phyloP scores from a whole-genome alignment of 2,329 filamentous ascomycete genomes.

The Trichophyton schoenleinii region DNA sequence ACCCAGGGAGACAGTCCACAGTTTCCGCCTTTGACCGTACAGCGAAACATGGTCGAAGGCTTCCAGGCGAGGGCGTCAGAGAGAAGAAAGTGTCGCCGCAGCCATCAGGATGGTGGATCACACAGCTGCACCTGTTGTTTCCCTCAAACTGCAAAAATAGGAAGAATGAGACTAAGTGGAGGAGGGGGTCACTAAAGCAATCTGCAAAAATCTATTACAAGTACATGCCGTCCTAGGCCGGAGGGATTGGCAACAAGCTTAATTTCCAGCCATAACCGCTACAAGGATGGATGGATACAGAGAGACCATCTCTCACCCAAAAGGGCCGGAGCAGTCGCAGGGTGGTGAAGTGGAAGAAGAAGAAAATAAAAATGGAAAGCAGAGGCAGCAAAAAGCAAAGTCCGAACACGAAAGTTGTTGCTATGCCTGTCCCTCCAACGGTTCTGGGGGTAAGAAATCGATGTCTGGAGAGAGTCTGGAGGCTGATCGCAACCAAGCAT shows the following conservation, averaged over 20 bases:
- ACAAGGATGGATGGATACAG: not conserved
- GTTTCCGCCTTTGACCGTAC: slow-evolving; percentile 4
- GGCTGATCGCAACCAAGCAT: not conserved
- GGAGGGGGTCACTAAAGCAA: not conserved
- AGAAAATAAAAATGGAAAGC: not conserved
- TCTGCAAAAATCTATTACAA: not conserved
- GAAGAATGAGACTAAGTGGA: not conserved
- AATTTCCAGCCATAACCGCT: slow-evolving; percentile 5
- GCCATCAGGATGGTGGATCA: slow-evolving; percentile 3
- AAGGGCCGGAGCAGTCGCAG: not conserved
- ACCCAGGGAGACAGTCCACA: slow-evolving; percentile 1
- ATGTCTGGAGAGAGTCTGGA: not conserved
- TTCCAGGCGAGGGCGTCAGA: not conserved
- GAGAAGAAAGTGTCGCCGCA: not conserved
- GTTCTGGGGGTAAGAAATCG: not conserved
- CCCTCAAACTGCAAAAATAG: not conserved
- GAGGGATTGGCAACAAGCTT: not conserved
- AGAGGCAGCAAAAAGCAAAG: not conserved
- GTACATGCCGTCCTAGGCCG: slow-evolving; percentile 3
- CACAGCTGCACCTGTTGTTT: not conserved
- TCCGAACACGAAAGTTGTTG: not conserved
- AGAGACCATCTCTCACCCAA: not conserved
- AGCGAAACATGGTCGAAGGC: slow-evolving; percentile 2
- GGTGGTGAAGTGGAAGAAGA: not conserved
- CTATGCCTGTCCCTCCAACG: not conserved